Percentiles rank a stretch among this genome's conserved stretches.
These are phyloP conservation scores for Gossypium davidsonii DNA, from an alignment of 441 rosid genomes.

Conservation along the genomic window DNA sequence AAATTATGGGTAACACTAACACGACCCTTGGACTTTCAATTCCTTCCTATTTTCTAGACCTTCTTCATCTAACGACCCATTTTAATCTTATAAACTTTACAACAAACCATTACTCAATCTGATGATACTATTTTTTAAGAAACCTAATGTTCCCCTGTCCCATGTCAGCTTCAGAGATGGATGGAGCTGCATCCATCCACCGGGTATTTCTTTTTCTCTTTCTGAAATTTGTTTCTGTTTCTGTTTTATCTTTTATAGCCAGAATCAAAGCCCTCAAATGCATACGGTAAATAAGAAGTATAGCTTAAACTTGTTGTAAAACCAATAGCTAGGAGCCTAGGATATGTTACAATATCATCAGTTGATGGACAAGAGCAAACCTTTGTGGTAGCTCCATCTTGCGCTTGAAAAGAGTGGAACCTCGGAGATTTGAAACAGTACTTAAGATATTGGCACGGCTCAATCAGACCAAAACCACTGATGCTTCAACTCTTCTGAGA, in stretches of 20 bases:
- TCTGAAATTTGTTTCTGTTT: not conserved
- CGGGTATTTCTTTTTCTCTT: not conserved
- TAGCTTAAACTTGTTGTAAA: not conserved
- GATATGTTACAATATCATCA: not conserved
- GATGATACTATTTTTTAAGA: not conserved
- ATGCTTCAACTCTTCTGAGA: not conserved
- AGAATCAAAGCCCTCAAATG: not conserved
- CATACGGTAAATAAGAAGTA: not conserved
- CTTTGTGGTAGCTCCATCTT: not conserved
- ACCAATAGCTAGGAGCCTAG: not conserved
- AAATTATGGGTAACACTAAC: not conserved
- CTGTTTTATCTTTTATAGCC: not conserved
- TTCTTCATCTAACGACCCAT: not conserved
- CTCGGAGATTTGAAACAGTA: constrained; percentile 23
- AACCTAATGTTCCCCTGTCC: not conserved
- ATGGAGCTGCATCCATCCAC: not conserved
- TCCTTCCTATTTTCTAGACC: not conserved
- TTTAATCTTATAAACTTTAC: not conserved
- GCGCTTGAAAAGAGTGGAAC: not conserved
- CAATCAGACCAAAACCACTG: constrained; percentile 32
- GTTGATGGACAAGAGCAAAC: not conserved
- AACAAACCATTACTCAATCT: not conserved
- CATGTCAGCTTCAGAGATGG: not conserved
- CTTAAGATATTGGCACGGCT: constrained; percentile 57
- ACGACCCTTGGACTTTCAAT: not conserved